Base-by-base conservation (phyloP, 2,329 filamentous ascomycete genomes). In the Leptodontidium sp. region DNA sequence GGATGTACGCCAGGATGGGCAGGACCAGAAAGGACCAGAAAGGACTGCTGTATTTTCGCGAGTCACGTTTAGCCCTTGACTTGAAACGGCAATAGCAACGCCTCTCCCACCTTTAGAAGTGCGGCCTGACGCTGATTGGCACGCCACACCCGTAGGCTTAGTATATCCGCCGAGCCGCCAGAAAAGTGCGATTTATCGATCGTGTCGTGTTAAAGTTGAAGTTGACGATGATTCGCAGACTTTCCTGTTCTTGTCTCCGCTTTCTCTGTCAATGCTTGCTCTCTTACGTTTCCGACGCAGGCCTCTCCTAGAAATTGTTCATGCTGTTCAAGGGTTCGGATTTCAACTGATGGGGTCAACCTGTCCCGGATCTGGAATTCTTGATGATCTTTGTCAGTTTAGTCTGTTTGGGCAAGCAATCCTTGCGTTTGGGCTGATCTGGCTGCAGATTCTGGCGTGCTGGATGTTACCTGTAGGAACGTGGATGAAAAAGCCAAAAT, bases 341-440 rank as follows among this genome's bases (percentile, higher is more conserved):
- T 7, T 14, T 29, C 38, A 21, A 58, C 1, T 40, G 35, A 24
- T 38, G 57, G 35, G 38, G 24, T 59, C 35, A 26, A 21, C 57
- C 57, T 59, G 57, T 17, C 40, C 38, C 38, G 8, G 38, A 26
- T 14, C 57, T 45, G 21, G 45, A 17, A 14, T 43, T 26, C 2
- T 24, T 40, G 57, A 45, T 45, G 57, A 59, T 59, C 38, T 59
- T 59, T 59, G n/a, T 38, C 57, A 43, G 21, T 14, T 59, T 8
- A 2, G 57, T 15, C 26, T 26, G 8, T 45, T 43, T 45, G 15
- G 12, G 11, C 21, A 9, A 59, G n/a, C n/a, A 8, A 59, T 7
- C 57, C 38, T 59, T 43, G 35, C 8, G 11, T 58, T 43, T 40
- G 35, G 35, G 6, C 57, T 9, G 21, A 11, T n/a, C 35, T 43